Conservation (phyloP, 495 filamentous ascomycete species). For the Pyronema domesticum region DNA sequence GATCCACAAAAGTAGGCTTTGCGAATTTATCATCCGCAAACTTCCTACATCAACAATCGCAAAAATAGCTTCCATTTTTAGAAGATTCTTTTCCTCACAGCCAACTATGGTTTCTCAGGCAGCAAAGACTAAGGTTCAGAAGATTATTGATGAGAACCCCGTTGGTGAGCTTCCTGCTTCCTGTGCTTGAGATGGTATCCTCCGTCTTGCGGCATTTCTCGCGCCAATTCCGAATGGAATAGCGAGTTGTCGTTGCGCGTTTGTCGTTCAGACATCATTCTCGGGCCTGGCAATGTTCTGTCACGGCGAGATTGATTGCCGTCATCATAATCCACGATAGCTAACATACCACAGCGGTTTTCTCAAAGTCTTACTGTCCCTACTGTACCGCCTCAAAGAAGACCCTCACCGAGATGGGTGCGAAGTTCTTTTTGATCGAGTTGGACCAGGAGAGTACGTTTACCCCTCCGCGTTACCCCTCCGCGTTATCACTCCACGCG, state of each 20-base stretch:
- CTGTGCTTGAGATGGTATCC: not conserved
- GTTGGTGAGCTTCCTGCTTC: constrained; percentile 48
- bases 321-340: too few relatives aligned
- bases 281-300: too few relatives aligned
- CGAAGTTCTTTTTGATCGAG: constrained; percentile 60
- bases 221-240: too few relatives aligned
- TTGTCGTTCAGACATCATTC: too few relatives aligned
- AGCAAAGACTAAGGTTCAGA: constrained; percentile 68
- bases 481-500: too few relatives aligned
- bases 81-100: constrained; percentile 52
- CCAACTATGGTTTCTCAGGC: constrained; percentile 40
- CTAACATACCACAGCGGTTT: constrained; percentile 44
- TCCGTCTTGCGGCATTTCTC: not conserved
- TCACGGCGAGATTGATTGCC: too few relatives aligned
- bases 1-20: not conserved
- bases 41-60: constrained; percentile 10
- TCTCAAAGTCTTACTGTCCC: constrained; percentile 95
- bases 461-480: too few relatives aligned
- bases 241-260: too few relatives aligned
- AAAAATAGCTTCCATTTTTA: constrained; percentile 61
- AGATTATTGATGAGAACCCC: constrained; percentile 76
- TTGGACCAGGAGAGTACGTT: constrained; percentile 61
- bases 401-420: constrained; percentile 47
- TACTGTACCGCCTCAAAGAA: constrained; percentile 71
- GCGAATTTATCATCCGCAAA: not conserved